A percentile compares a stretch with the other conserved stretches of the same genome.
Conservation (phyloP, 805 yeast species). For the Hanseniaspora lindneri region DNA sequence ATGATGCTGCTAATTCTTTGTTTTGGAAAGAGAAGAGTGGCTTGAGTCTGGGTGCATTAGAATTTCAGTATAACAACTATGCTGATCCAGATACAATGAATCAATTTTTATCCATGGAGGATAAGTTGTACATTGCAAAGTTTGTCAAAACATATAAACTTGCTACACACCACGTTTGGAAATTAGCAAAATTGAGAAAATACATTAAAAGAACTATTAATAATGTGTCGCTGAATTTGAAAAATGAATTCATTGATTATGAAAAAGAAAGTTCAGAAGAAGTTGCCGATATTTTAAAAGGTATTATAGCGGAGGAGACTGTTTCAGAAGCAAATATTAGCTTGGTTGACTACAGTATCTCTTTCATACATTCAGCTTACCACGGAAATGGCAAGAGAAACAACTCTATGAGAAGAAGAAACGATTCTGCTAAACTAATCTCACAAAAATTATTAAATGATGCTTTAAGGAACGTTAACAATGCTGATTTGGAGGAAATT, state of each 20-base stretch:
- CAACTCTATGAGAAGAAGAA: neutral
- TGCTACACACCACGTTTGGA: constrained; percentile 7
- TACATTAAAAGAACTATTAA: neutral
- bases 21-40: constrained; percentile 56
- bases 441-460: constrained; percentile 11
- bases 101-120: constrained; percentile 12
- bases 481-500: too few relatives aligned
- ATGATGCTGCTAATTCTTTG: constrained; percentile 43
- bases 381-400: neutral
- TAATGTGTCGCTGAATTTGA: neutral
- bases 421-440: neutral
- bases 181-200: constrained; percentile 9
- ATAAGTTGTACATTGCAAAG: constrained; percentile 4
- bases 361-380: too few relatives aligned
- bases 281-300: neutral
- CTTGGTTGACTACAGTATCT: too few relatives aligned
- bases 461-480: constrained; percentile 6
- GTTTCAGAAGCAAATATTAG: too few relatives aligned
- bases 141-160: neutral
- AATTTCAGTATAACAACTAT: constrained; percentile 34
- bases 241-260: neutral
- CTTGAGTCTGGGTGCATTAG: constrained; percentile 26
- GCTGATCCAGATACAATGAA: neutral
- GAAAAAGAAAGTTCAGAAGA: neutral
- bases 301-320: too few relatives aligned